These are phyloP conservation scores for Anthracocystis walkeri DNA, from an alignment of 1,284 basidiomycete genomes.

Conservation along the genomic window DNA sequence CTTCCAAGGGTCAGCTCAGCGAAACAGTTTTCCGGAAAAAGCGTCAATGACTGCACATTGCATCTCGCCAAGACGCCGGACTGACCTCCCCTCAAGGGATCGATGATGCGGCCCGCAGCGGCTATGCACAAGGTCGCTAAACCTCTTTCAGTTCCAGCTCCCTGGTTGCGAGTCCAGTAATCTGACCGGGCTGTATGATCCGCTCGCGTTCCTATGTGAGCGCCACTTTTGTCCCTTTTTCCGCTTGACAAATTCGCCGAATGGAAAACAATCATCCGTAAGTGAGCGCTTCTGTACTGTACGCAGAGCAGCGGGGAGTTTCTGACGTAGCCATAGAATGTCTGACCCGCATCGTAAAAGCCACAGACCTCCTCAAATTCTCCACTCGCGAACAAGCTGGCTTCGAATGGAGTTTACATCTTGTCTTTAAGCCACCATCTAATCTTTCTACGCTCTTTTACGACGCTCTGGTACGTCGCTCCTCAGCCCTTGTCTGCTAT, in stretches of 20 bases:
- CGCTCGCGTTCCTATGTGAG: neutral
- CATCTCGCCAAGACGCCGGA: too few relatives aligned
- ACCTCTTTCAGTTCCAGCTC: neutral
- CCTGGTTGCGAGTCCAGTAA: neutral
- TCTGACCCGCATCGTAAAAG: neutral
- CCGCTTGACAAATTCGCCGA: slow-evolving; percentile 23
- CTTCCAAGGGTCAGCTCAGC: too few relatives aligned
- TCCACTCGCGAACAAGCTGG: too few relatives aligned
- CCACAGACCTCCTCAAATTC: too few relatives aligned
- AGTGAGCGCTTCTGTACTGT: slow-evolving; percentile 11
- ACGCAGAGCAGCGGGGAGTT: neutral
- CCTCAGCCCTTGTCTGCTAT: too few relatives aligned
- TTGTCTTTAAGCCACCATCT: neutral
- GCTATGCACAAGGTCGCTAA: slow-evolving; percentile 15
- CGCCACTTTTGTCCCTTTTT: too few relatives aligned
- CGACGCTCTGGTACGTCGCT: too few relatives aligned
- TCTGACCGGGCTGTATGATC: neutral
- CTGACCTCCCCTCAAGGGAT: too few relatives aligned
- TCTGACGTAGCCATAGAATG: slow-evolving; percentile 17
- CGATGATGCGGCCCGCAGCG: slow-evolving; percentile 17
- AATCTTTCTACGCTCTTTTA: too few relatives aligned
- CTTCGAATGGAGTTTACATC: too few relatives aligned
- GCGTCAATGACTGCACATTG: too few relatives aligned
- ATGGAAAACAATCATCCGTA: neutral
- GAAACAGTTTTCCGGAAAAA: neutral